Evolutionary conservation across 192 early-diverging fungal species (phyloP).

Genomic region (Kappamyces sp.): DNA sequence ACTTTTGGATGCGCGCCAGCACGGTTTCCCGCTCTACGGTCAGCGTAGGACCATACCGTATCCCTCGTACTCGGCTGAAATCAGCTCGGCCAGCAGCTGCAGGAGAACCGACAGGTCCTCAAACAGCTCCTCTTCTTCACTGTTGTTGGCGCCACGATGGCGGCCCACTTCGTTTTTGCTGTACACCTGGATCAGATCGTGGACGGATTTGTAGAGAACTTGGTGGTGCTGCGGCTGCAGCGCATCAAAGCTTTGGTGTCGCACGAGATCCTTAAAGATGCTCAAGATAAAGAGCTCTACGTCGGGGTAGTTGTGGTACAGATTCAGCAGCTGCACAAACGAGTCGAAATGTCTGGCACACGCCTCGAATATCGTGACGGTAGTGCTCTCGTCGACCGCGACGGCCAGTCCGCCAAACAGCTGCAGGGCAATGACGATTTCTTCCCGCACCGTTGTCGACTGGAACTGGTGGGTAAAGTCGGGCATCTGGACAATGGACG

Average conservation of each 20-base stretch:
- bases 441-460: slow-evolving; percentile 39
- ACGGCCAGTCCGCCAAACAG: slow-evolving; percentile 75
- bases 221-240: slow-evolving; percentile 40
- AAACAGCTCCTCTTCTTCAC: slow-evolving; percentile 60
- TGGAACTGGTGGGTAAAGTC: slow-evolving; percentile 56
- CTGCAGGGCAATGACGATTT: slow-evolving; percentile 64
- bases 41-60: slow-evolving; percentile 29
- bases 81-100: slow-evolving; percentile 50
- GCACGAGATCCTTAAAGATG: slow-evolving; percentile 50
- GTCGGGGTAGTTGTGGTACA: slow-evolving; percentile 60
- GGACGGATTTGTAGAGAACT: slow-evolving; percentile 36
- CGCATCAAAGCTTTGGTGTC: slow-evolving; percentile 30
- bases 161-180: slow-evolving; percentile 48
- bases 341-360: slow-evolving; percentile 52
- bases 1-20: slow-evolving; percentile 19
- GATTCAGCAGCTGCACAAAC: slow-evolving; percentile 57
- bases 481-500: slow-evolving; percentile 46
- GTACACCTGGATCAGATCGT: slow-evolving; percentile 52
- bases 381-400: slow-evolving; percentile 56
- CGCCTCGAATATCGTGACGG: slow-evolving; percentile 48
- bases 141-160: slow-evolving; percentile 33
- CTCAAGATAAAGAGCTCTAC: slow-evolving; percentile 59
- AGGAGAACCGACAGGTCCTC: slow-evolving; percentile 58
- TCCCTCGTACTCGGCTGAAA: slow-evolving; percentile 53
- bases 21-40: slow-evolving; percentile 24